Base-by-base conservation (phyloP, 2,329 filamentous ascomycete species). In the Epicoccum sorghinum region DNA sequence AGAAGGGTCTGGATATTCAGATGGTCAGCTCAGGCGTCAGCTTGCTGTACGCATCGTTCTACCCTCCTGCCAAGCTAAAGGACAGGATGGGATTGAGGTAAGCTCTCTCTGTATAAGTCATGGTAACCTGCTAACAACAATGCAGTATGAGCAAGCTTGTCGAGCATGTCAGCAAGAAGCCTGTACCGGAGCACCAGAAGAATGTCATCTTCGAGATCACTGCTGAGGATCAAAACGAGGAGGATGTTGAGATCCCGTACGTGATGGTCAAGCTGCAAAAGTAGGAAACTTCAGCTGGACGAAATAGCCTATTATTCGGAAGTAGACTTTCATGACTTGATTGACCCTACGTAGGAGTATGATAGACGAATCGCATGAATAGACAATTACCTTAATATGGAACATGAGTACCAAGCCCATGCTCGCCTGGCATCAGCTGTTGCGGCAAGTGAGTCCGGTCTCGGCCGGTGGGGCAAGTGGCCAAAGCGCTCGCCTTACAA, bases 21-120 rank as follows among this genome's bases (percentile, higher is more conserved):
- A 98, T 98, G 93, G 83, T 99, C 69, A 96, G 91, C 81, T 96
- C 92, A n/a, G 95, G 93, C 1, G 93, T 98, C 61, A 97, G 92
- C 76, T 79, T 99, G 69, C 80, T 99, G 40, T 99, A 97, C 69
- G 93, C 95, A 14, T 89, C 87, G 67, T 99, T 99, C 84, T 96
- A 96, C 79, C 87, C 89, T 3, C 83, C 88, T 0, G 89, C 89
- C 48, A 89, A 89, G 83, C 81, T 92, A 53, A 93, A 92, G 83
- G 93, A 97, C 60, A 85, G 93, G 60, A 82, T 91, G 69, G 80
- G 79, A 12, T 82, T 97, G 77, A 82, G 81, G 85, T 88, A 80
- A 80, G 84, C 83, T 57, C 41, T 23, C 47, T 35, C 9, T 13
- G 43, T 18, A 4, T 8, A n/a, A 25, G 14, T n/a, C 2, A 4